Evolutionary conservation across 1,284 basidiomycete species (phyloP).

Genomic region (Naganishia liquefaciens): DNA sequence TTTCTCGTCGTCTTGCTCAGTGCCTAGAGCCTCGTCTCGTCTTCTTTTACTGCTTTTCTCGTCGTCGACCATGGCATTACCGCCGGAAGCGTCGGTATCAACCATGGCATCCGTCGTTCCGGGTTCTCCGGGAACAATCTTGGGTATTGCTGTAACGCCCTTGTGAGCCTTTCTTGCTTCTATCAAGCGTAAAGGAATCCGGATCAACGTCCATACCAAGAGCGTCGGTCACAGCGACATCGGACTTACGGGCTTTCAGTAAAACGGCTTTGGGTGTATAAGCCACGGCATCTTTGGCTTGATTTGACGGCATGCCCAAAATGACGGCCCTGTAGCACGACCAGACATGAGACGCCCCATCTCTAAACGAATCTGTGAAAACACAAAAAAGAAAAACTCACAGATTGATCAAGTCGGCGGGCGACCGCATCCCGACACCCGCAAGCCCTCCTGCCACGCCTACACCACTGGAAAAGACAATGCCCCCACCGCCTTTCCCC

Average conservation of each 20-base stretch:
- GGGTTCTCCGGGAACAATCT: conserved; percentile 36
- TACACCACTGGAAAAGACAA: conserved; percentile 51
- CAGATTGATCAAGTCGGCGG: conserved; percentile 52
- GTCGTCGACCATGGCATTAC: not conserved
- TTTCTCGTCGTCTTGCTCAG: not conserved
- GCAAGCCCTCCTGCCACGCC: conserved; percentile 37
- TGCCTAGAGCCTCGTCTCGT: not conserved
- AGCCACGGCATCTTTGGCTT: conserved; percentile 50
- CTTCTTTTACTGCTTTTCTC: conserved; percentile 10
- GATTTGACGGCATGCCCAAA: conserved; percentile 53
- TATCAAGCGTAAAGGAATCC: conserved; percentile 24
- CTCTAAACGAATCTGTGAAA: not conserved
- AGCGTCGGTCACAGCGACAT: not conserved
- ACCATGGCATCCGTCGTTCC: not conserved
- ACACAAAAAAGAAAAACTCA: conserved; percentile 32
- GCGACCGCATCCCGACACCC: conserved; percentile 29
- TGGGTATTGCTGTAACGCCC: conserved; percentile 47
- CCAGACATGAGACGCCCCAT: not conserved
- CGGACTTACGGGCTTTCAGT: conserved; percentile 50
- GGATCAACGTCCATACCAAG: not conserved
- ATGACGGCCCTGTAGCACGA: conserved; percentile 42
- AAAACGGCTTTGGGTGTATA: conserved; percentile 46
- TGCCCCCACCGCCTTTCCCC: conserved; percentile 47
- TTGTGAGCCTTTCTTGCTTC: conserved; percentile 51
- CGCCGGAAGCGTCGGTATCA: not conserved